Conservation (phyloP, 108 stramenopile species). For the Cylindrotheca closterium region DNA sequence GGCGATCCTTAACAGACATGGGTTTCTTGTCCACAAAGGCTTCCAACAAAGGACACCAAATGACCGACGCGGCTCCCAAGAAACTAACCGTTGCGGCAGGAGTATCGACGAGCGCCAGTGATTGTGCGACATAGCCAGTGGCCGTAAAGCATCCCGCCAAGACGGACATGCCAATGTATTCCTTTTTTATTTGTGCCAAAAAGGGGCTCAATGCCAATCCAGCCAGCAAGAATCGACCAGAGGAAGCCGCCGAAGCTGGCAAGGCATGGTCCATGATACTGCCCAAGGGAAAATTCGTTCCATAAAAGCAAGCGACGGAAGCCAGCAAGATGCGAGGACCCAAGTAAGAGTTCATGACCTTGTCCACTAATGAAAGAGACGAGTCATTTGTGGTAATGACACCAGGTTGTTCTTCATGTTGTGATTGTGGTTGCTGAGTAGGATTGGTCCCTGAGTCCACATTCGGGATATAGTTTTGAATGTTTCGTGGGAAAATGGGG, state of each 20-base stretch:
- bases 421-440: too few species aligned
- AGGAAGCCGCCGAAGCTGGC: constrained; percentile 56
- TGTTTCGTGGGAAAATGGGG: too few species aligned
- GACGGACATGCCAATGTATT: constrained; percentile 28
- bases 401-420: too few species aligned
- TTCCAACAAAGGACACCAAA: constrained; percentile 59
- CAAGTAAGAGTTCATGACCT: constrained; percentile 5
- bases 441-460: too few species aligned
- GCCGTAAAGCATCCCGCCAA: constrained; percentile 58
- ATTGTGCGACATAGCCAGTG: constrained; percentile 62
- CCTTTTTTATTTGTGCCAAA: constrained; percentile 39
- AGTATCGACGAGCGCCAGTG: constrained; percentile 51
- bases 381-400: too few species aligned
- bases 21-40: constrained; percentile 44
- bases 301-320: constrained; percentile 51
- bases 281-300: constrained; percentile 72
- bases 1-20: constrained; percentile 46
- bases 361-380: background rate
- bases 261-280: constrained; percentile 66
- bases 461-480: too few species aligned
- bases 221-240: constrained; percentile 55
- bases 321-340: constrained; percentile 54
- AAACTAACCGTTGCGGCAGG: constrained; percentile 59
- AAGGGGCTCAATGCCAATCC: constrained; percentile 63
- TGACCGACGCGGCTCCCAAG: constrained; percentile 55